A percentile compares a stretch with the other conserved stretches of the same genome.
These are phyloP conservation scores for Fonsecaea monophora DNA, from an alignment of 2,329 filamentous ascomycete genomes.

Conservation along the genomic window DNA sequence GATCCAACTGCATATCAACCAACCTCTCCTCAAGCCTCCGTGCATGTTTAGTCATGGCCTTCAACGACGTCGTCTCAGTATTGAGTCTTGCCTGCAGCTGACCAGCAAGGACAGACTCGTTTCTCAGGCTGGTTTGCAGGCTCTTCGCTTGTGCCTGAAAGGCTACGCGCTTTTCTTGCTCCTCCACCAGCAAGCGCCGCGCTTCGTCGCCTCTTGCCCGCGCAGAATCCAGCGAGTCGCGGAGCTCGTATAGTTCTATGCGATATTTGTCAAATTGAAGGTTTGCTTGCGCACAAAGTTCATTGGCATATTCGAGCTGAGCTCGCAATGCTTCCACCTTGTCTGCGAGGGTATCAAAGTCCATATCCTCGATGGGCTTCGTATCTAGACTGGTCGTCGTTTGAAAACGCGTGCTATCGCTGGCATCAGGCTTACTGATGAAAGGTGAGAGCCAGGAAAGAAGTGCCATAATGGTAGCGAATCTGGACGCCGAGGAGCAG, in stretches of 20 bases:
- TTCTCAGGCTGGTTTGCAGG: conserved; percentile 21
- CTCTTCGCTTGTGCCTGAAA: conserved; percentile 7
- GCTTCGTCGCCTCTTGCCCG: conserved; percentile 5
- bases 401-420: not conserved
- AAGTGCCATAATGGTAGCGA: conserved; percentile 18
- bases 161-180: not conserved
- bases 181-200: conserved; percentile 9
- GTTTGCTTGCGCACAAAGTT: conserved; percentile 33
- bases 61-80: conserved; percentile 24
- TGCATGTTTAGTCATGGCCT: conserved; percentile 26
- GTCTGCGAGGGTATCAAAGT: conserved; percentile 32
- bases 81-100: conserved; percentile 28
- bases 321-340: conserved; percentile 26
- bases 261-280: conserved; percentile 30
- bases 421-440: not conserved
- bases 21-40: conserved; percentile 18
- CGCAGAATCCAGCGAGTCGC: conserved; percentile 12
- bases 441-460: conserved; percentile 16
- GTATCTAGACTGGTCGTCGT: not conserved
- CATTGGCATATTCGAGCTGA: conserved; percentile 24
- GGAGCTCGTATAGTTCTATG: conserved; percentile 26
- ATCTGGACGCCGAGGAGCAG: not conserved
- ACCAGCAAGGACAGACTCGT: not conserved
- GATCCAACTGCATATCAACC: conserved; percentile 32
- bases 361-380: conserved; percentile 8